A percentile compares a stretch with the other conserved stretches of the same genome.
Evolutionary conservation across 306 rosid genomes (phyloP).

Genomic region (Vigna angularis): DNA sequence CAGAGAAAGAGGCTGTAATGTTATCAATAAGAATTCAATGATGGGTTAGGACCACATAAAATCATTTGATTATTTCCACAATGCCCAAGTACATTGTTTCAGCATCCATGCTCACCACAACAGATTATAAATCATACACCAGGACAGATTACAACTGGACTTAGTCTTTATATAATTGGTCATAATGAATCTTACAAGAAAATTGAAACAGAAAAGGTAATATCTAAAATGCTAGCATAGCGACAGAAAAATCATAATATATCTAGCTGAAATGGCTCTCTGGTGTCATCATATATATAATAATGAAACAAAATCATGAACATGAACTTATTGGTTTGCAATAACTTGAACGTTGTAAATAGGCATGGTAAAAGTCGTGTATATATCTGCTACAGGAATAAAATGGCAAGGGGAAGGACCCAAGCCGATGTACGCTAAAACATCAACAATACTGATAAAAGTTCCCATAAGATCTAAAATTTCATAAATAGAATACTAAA

Average conservation of each 20-base stretch:
- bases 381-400: neutral
- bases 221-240: neutral
- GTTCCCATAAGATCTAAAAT: neutral
- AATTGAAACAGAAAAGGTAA: neutral
- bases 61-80: conserved; percentile 17
- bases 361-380: neutral
- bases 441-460: conserved; percentile 2
- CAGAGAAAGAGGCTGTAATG: conserved; percentile 81
- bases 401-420: neutral
- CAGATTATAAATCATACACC: conserved; percentile 35
- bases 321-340: neutral
- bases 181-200: neutral
- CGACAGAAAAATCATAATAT: conserved; percentile 9
- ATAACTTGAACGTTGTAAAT: neutral
- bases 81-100: conserved; percentile 27
- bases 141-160: conserved; percentile 26
- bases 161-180: conserved; percentile 1
- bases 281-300: neutral
- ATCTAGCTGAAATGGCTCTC: conserved; percentile 8
- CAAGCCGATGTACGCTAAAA: neutral
- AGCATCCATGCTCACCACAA: conserved; percentile 24
- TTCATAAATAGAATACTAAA: conserved; percentile 9
- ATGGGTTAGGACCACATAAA: conserved; percentile 18
- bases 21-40: conserved; percentile 35
- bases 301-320: conserved; percentile 20